phyloP scores from a whole-genome alignment of 139 green algal species.

The Raphidocelis subcapitata region DNA sequence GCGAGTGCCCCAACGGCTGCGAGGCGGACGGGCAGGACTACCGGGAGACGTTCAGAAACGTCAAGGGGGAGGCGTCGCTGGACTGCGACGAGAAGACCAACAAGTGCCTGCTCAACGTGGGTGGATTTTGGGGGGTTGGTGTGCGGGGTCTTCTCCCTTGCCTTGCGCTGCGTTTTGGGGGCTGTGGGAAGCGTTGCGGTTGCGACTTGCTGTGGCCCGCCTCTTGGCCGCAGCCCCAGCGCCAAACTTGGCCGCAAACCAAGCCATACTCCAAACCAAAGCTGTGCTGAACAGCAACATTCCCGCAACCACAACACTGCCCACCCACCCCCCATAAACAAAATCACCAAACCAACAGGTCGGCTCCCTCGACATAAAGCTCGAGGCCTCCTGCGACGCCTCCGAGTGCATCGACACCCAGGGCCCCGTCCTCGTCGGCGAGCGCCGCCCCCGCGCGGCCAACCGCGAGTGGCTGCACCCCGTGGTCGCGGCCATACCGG shows the following conservation, averaged over 20 bases:
- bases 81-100: slow-evolving; percentile 7
- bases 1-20: slow-evolving; percentile 37
- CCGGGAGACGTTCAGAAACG: neutral
- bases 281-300: too few species aligned
- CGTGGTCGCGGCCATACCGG: slow-evolving; percentile 45
- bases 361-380: slow-evolving; percentile 18
- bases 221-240: neutral
- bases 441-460: slow-evolving; percentile 16
- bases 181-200: neutral
- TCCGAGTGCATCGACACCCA: slow-evolving; percentile 10
- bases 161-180: neutral
- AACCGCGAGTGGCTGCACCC: slow-evolving; percentile 14
- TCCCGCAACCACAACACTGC: too few species aligned
- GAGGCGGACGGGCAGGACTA: neutral
- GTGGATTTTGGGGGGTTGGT: too few species aligned
- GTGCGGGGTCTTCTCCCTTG: too few species aligned
- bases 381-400: slow-evolving; percentile 2
- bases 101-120: slow-evolving; percentile 16
- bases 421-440: neutral
- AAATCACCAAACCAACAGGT: too few species aligned
- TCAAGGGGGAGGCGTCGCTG: slow-evolving; percentile 21
- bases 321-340: too few species aligned
- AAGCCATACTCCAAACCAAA: neutral
- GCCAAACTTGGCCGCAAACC: neutral
- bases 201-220: neutral